These are phyloP conservation scores for Lactifluus piperatus DNA, from an alignment of 768 basidiomycete genomes.

Conservation along the genomic window DNA sequence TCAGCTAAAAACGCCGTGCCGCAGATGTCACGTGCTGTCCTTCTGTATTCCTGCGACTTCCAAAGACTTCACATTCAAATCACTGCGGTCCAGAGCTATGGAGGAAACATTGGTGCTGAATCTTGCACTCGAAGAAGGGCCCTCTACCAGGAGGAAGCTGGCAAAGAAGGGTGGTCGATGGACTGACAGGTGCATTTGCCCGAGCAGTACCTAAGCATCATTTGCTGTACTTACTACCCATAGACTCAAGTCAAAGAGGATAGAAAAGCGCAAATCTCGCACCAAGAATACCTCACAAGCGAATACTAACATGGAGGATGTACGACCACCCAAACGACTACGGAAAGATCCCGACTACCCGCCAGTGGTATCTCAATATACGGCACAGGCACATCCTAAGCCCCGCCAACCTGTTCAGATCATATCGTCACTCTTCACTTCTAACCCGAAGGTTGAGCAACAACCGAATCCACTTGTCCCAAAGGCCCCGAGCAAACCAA, in stretches of 20 bases:
- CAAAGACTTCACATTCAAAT: too few species aligned
- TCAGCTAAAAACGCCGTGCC: too few species aligned
- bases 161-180: conserved; percentile 17
- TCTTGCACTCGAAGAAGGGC: conserved; percentile 13
- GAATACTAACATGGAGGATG: background rate
- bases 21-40: too few species aligned
- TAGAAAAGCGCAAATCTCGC: conserved; percentile 16
- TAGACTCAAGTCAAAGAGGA: conserved; percentile 19
- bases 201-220: background rate
- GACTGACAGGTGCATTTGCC: conserved; percentile 19
- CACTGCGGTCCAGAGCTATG: background rate
- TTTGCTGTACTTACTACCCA: background rate
- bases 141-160: background rate
- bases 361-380: background rate
- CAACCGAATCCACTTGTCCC: conserved; percentile 26
- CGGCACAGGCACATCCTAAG: background rate
- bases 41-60: too few species aligned
- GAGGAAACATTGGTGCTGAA: conserved; percentile 18
- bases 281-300: background rate
- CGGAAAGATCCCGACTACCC: background rate
- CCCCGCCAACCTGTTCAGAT: conserved; percentile 13
- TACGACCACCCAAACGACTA: conserved; percentile 14
- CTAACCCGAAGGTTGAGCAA: conserved; percentile 60
- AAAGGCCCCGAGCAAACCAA: conserved; percentile 40
- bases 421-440: conserved; percentile 65